phyloP scores from a whole-genome alignment of 176 grass and related monocot genomes.

The Metroxylon sagu region DNA sequence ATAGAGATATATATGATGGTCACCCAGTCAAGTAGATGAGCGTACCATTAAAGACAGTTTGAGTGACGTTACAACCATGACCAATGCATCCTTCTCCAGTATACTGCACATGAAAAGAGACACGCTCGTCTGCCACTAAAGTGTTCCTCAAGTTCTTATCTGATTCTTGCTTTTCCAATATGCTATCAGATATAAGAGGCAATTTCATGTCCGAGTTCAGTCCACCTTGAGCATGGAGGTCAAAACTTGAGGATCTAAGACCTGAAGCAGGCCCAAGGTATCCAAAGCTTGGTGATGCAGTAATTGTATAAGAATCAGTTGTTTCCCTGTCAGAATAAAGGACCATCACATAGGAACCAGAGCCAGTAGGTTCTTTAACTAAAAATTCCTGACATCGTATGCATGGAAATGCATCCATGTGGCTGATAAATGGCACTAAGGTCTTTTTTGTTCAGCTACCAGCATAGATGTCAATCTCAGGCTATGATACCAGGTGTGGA shows the following conservation, averaged over 20 bases:
- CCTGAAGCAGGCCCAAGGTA: conserved; percentile 56
- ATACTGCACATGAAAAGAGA: conserved; percentile 41
- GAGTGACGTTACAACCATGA: conserved; percentile 76
- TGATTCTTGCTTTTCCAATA: conserved; percentile 39
- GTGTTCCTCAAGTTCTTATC: conserved; percentile 30
- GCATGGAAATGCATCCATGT: no score
- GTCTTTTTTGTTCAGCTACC: no score
- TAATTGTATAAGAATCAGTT: conserved; percentile 79
- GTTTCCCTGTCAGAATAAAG: conserved; percentile 44
- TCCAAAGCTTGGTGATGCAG: conserved; percentile 77
- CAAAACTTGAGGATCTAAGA: conserved; percentile 39
- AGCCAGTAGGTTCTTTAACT: not conserved
- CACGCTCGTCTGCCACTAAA: conserved; percentile 38
- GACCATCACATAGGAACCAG: conserved; percentile 4
- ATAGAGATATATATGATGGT: not conserved
- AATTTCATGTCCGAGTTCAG: conserved; percentile 52
- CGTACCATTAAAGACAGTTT: conserved; percentile 93
- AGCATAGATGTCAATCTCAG: no score
- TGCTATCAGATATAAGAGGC: conserved; percentile 48
- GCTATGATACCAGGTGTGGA: no score
- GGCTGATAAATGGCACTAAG: no score
- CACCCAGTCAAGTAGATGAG: conserved; percentile 2
- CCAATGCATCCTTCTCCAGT: conserved; percentile 45
- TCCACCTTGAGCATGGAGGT: conserved; percentile 29
- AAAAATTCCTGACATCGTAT: no score